Conservation (phyloP, 306 rosid species). For the Carpinus viminea region DNA sequence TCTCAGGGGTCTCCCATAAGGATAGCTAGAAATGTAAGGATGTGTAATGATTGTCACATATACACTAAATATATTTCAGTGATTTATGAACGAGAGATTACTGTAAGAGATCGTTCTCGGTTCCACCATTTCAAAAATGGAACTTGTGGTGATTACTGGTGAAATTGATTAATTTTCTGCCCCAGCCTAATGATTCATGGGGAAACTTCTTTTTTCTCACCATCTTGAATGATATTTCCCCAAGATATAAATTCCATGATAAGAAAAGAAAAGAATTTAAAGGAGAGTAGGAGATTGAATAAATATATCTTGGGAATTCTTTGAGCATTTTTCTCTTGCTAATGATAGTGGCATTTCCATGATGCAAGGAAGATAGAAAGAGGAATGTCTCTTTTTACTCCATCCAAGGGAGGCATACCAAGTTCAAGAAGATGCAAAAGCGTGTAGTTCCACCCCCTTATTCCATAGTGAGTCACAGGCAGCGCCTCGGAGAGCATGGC, state of each 20-base stretch:
- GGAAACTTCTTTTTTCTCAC: constrained; percentile 12
- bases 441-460: no score
- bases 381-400: no score
- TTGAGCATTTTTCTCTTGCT: background rate
- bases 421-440: no score
- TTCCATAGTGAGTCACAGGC: no score
- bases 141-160: constrained; percentile 75
- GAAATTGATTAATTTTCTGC: constrained; percentile 28
- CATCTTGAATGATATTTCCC: background rate
- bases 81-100: constrained; percentile 65
- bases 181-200: constrained; percentile 10
- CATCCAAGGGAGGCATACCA: no score
- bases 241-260: background rate
- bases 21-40: constrained; percentile 75
- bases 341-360: background rate
- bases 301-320: no score
- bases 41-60: constrained; percentile 82
- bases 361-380: background rate
- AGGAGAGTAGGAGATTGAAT: background rate
- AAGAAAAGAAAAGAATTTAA: background rate
- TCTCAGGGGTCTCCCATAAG: constrained; percentile 63
- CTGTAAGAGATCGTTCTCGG: constrained; percentile 61
- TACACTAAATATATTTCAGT: constrained; percentile 68
- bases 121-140: constrained; percentile 93
- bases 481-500: no score